Evolutionary conservation across 805 yeast species (phyloP), one percentile per base, ranked within the genome.

Genomic region (Candida nanaspora): DNA sequence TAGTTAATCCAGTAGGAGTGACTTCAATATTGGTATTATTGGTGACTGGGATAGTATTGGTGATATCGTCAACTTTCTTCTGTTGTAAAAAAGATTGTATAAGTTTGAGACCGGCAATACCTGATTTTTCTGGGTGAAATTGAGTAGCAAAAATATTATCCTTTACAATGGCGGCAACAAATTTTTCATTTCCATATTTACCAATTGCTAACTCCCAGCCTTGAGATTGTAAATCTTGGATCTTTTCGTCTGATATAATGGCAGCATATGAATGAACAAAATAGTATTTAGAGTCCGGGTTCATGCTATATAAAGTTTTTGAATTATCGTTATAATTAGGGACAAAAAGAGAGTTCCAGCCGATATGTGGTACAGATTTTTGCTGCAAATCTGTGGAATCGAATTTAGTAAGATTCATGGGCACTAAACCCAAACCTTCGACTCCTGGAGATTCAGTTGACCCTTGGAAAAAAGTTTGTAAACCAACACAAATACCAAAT

Each of bases 91-190:
- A 93, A 22, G 85, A 75, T 43, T 73, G 72, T 43, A 93, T 73
- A 9, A 91, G 78, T 46, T 75, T 73, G 35, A 93, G 67, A 37
- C 99, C 99, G 4, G 96, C 95, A 19, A 68, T 57, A 11, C 98
- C 98, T 3, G 96, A 86, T 61, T 93, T 93, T 58, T 93, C 99
- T n/a, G 99, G 99, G 63, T 93, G 99, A 62, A 93, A 93, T 61
- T 93, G 99, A 1, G 98, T 93, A 33, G 97, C 96, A 63, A 93
- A 86, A 10, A 91, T 68, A 47, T 87, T 89, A 44, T 72, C 86
- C 53, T 73, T 82, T 25, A 80, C 59, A 37, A 89, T 59, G 0
- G 98, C 93, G 14, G 97, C 94, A 45, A 93, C 67, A 52, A 89
- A 93, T 38, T 63, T 70, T 62, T 93, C 89, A 22, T 77, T 58